Evolutionary conservation across 1,284 basidiomycete species (phyloP).

Genomic region (Leccinum fallax): DNA sequence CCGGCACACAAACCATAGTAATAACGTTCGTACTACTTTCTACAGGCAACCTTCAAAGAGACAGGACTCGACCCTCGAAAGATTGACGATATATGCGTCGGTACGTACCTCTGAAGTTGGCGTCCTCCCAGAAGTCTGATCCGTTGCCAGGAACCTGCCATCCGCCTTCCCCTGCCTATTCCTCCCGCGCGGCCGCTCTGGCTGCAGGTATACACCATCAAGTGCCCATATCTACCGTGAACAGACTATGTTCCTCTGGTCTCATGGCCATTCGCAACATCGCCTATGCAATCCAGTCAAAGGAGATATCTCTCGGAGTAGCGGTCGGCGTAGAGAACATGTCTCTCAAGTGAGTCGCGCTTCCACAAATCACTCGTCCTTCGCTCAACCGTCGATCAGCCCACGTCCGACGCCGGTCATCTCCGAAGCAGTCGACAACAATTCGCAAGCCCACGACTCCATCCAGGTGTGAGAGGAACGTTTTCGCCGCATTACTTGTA

Average conservation of each 20-base stretch:
- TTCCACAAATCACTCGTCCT: constrained; percentile 4
- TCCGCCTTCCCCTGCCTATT: constrained; percentile 79
- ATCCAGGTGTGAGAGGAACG: constrained; percentile 56
- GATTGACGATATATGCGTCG: constrained; percentile 83
- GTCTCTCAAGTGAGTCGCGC: constrained; percentile 66
- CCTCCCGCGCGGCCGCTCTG: constrained; percentile 77
- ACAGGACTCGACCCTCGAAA: constrained; percentile 55
- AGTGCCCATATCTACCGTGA: constrained; percentile 80
- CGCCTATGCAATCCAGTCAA: constrained; percentile 75
- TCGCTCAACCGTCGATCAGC: constrained; percentile 40
- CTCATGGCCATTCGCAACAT: constrained; percentile 84
- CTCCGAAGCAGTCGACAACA: constrained; percentile 53
- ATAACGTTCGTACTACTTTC: not conserved
- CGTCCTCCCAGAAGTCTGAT: not conserved
- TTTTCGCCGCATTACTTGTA: not conserved
- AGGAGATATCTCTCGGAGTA: constrained; percentile 72
- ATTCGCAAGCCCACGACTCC: constrained; percentile 69
- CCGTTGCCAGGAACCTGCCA: constrained; percentile 71
- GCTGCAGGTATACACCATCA: constrained; percentile 80
- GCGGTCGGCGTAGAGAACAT: constrained; percentile 86
- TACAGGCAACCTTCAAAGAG: constrained; percentile 49
- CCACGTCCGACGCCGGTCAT: constrained; percentile 78
- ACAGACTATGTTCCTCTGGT: constrained; percentile 83
- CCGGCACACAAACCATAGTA: not conserved
- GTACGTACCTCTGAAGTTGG: constrained; percentile 40